Evolutionary conservation across 2,329 filamentous ascomycete species (phyloP), one percentile per base, ranked within the genome.

Genomic region (Gliomastix tumulicola): DNA sequence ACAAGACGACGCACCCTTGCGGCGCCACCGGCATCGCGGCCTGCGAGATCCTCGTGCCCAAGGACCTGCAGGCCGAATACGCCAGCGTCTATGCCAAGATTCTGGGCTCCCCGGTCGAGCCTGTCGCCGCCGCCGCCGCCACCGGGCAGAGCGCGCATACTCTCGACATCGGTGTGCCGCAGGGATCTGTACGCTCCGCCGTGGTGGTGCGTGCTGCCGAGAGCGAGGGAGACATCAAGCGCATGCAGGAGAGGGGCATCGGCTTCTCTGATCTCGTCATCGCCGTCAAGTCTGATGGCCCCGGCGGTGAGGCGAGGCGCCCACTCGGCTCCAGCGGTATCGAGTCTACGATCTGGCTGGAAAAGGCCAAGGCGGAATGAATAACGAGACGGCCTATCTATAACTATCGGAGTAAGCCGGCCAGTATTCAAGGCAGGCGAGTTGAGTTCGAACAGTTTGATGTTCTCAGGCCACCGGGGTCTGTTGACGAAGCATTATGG

Each of bases 311-410:
- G 25, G 25, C 12, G 25, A 28, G 25, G 25, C 25, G 25, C 25
- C 13, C 25, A 28, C 15, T 28, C 13, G 25, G 25, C 7, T n/a
- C n/a, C n/a, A 15, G 15, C 7, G 25, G 25, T 28, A 28, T 28
- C 15, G 25, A 12, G 13, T 28, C 25, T 6, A 28, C 25, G 13
- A 28, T 28, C 15, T 28, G 25, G 25, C 25, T 28, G 13, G 25
- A 12, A 28, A 28, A 28, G 25, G 25, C 19, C 10, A 9, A 49
- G 32, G n/a, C n/a, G n/a, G n/a, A n/a, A n/a, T n/a, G n/a, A n/a
- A n/a, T n/a, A n/a, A n/a, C n/a, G n/a, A n/a, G n/a, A n/a, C n/a
- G n/a, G n/a, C n/a, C n/a, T n/a, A n/a, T n/a, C n/a, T n/a, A n/a
- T n/a, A n/a, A n/a, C n/a, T n/a, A n/a, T n/a, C n/a, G n/a, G n/a